Base-by-base conservation (phyloP, 1,284 basidiomycete species). In the Salmacisia buchloeana region DNA sequence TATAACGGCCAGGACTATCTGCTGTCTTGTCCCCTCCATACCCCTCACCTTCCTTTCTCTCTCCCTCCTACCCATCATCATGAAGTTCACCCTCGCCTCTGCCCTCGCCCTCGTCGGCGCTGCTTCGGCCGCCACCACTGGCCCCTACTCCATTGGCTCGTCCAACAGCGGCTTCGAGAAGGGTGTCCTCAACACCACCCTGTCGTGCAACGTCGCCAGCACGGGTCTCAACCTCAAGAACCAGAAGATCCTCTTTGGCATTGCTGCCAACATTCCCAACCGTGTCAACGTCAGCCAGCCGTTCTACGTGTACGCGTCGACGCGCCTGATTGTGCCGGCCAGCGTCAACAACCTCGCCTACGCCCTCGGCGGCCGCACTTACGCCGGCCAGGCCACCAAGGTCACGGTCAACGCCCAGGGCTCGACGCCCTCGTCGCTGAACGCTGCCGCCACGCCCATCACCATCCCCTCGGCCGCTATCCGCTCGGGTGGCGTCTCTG, bases 161-260 rank as follows among this genome's bases (percentile, higher is more conserved):
- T 54, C 49, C 7, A 18, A 27, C 27, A 10, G 29, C 49, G 49
- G 49, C 49, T 31, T 18, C 31, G 49, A 54, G 49, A 54, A 54
- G 49, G 49, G 49, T 54, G 49, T 54, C 49, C 27, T 54, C 27
- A 54, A 54, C 49, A 54, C 49, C 49, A 54, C 49, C 49, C 49
- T 54, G 4, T 12, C 31, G 13, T 54, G 49, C 49, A 54, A 54
- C 49, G 49, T 54, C 49, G 27, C 25, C 25, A 33, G 29, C 10
- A 54, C 49, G 6, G 49, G 49, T 33, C 49, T 54, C 49, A 54
- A 54, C 49, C 49, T 54, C 31, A 54, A 54, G 49, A 33, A 54
- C 49, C 49, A 54, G 49, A 54, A 54, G 49, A 54, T 54, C 49
- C 2, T 54, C 10, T 31, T 54, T 31, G 49, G 49, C 34, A 31